phyloP scores from a whole-genome alignment of 2,329 filamentous ascomycete genomes.

The Colletotrichum karsti region DNA sequence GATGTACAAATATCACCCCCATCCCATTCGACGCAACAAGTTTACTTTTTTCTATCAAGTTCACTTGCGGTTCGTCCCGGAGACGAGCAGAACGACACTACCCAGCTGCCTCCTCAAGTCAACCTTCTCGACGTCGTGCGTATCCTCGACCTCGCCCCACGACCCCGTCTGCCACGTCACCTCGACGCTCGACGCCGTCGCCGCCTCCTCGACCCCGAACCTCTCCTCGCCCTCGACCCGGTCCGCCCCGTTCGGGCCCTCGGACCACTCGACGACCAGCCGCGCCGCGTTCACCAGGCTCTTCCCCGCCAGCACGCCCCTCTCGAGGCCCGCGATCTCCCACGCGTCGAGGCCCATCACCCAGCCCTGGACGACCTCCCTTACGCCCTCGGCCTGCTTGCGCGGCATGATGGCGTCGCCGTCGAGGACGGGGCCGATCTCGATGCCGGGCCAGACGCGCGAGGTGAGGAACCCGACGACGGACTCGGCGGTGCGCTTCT shows the following conservation, averaged over 20 bases:
- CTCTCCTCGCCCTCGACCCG: constrained; percentile 37
- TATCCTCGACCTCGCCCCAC: constrained; percentile 98
- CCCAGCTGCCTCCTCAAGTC: constrained; percentile 89
- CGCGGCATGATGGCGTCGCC: constrained; percentile 78
- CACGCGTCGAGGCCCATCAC: constrained; percentile 75
- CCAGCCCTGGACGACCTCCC: constrained; percentile 82
- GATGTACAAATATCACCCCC: neutral
- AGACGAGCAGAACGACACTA: constrained; percentile 84
- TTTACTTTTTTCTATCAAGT: neutral
- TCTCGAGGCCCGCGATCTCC: constrained; percentile 88
- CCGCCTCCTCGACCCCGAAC: constrained; percentile 87
- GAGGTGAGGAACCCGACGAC: constrained; percentile 77
- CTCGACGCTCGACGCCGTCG: constrained; percentile 80
- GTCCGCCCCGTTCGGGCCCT: constrained; percentile 60
- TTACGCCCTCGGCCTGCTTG: constrained; percentile 78
- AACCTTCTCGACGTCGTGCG: constrained; percentile 94
- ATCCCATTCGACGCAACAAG: neutral
- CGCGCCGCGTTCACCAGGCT: constrained; percentile 81
- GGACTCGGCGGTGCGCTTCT: constrained; percentile 73
- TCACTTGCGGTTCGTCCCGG: constrained; percentile 54
- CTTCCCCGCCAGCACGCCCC: constrained; percentile 86
- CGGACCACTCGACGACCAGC: constrained; percentile 87
- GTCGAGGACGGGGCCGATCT: constrained; percentile 83
- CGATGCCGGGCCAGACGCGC: constrained; percentile 84
- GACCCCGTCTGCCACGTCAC: constrained; percentile 88